Conservation (phyloP, 2,329 filamentous ascomycete genomes). For the Dactylella cylindrospora region DNA sequence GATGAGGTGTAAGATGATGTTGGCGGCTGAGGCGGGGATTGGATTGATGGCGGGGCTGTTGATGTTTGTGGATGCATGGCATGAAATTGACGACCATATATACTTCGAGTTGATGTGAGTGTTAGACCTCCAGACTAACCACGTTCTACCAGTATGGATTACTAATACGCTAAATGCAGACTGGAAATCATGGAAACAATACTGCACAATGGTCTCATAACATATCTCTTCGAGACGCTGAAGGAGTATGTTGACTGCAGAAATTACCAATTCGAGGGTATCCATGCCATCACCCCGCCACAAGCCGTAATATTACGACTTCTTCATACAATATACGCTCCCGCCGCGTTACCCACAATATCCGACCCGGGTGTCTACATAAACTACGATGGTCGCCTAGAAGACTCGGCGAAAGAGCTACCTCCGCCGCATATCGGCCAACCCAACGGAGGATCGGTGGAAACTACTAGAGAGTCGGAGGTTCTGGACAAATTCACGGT, state of each 20-base stretch:
- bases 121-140: too few species aligned
- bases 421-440: slow-evolving; percentile 4
- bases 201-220: slow-evolving; percentile 48
- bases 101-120: slow-evolving; percentile 48
- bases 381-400: slow-evolving; percentile 32
- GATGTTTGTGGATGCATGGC: slow-evolving; percentile 49
- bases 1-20: slow-evolving; percentile 49
- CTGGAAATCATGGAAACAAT: slow-evolving; percentile 49
- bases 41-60: slow-evolving; percentile 47
- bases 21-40: slow-evolving; percentile 48
- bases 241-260: slow-evolving; percentile 47
- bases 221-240: slow-evolving; percentile 49
- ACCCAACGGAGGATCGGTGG: background rate
- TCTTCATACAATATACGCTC: slow-evolving; percentile 38
- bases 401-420: slow-evolving; percentile 24
- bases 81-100: slow-evolving; percentile 49
- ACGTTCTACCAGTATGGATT: background rate
- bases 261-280: slow-evolving; percentile 39
- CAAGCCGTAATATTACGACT: slow-evolving; percentile 38
- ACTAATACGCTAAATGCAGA: slow-evolving; percentile 11
- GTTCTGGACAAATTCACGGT: slow-evolving; percentile 36
- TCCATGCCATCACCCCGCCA: slow-evolving; percentile 38
- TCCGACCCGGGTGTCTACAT: slow-evolving; percentile 39
- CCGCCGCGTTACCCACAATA: slow-evolving; percentile 36
- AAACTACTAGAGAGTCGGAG: slow-evolving; percentile 9